Conservation (phyloP, 257 asterid species). For the Solanum pinnatisectum region DNA sequence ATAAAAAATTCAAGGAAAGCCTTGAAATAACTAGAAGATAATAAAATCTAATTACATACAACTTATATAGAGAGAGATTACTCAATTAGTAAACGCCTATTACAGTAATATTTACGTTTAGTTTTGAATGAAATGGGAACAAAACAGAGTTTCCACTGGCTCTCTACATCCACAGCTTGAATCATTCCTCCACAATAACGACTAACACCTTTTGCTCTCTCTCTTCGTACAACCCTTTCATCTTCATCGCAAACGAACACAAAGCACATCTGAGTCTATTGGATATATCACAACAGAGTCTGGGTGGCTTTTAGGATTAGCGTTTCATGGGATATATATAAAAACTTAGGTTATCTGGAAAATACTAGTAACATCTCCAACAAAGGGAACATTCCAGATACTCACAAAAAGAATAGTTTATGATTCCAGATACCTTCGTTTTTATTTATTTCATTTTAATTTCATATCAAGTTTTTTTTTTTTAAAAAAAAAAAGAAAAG, state of each 20-base stretch:
- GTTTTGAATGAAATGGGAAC: slow-evolving; percentile 63
- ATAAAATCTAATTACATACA: too few relatives aligned
- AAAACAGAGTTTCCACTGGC: slow-evolving; percentile 70
- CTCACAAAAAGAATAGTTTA: too few relatives aligned
- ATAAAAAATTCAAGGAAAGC: too few relatives aligned
- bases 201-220: slow-evolving; percentile 61
- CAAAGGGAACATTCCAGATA: too few relatives aligned
- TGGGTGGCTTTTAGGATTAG: background rate
- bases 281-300: background rate
- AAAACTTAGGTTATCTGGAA: too few relatives aligned
- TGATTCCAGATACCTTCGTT: too few relatives aligned
- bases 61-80: background rate
- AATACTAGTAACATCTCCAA: too few relatives aligned
- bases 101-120: slow-evolving; percentile 53
- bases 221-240: slow-evolving; percentile 59
- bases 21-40: too few relatives aligned
- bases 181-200: slow-evolving; percentile 86
- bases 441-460: too few relatives aligned
- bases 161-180: slow-evolving; percentile 80
- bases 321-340: background rate
- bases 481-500: too few relatives aligned
- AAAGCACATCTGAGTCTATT: slow-evolving; percentile 38
- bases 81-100: slow-evolving; percentile 39
- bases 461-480: too few relatives aligned
- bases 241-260: slow-evolving; percentile 78